Base-by-base conservation (phyloP, 495 filamentous ascomycete species). In the Amphirosellinia nigrospora region DNA sequence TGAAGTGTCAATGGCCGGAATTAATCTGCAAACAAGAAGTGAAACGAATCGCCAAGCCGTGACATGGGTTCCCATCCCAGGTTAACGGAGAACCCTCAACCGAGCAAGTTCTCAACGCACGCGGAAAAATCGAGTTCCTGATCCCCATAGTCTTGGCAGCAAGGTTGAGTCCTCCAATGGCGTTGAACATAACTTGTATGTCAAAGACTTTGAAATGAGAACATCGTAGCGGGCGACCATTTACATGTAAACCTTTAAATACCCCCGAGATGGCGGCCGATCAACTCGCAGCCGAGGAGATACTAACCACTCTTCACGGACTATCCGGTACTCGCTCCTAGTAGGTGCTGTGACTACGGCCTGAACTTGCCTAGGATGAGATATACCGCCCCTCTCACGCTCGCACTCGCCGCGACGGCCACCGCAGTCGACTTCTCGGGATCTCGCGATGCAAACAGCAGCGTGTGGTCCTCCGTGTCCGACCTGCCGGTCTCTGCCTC, bases 101-200 rank as follows among this genome's bases (percentile, higher is more conserved):
- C 34, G 38, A 61, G 28, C 36, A 16, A 30, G 13, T 32, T 32
- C 52, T 55, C 28, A 55, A 55, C 52, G 32, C 52, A 32, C 52
- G 52, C 52, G 52, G 52, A 55, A 55, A 55, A 55, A 55, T 55
- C 26, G 1, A 55, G 26, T 8, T 32, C 23, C 23, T 32, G 16
- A 55, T 19, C 32, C 52, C 52, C 52, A 5, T 55, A 55, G 4
- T 19, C 52, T 55, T 55, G 52, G 52, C 52, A 55, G 26, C 19
- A 28, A 55, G 55, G 55, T 36, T 9, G 30, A 21, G 30, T 59
- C 55, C 55, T 59, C 55, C 55, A 59, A 59, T 59, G 55, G 55
- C 55, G 55, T 59, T 36, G 55, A 59, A n/a, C 32, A n/a, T 21
- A 36, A 4, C 55, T 38, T 19, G 0, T 10, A 59, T 59, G 2